phyloP scores from a whole-genome alignment of 768 basidiomycete genomes.

The Phaffia tasmanica region DNA sequence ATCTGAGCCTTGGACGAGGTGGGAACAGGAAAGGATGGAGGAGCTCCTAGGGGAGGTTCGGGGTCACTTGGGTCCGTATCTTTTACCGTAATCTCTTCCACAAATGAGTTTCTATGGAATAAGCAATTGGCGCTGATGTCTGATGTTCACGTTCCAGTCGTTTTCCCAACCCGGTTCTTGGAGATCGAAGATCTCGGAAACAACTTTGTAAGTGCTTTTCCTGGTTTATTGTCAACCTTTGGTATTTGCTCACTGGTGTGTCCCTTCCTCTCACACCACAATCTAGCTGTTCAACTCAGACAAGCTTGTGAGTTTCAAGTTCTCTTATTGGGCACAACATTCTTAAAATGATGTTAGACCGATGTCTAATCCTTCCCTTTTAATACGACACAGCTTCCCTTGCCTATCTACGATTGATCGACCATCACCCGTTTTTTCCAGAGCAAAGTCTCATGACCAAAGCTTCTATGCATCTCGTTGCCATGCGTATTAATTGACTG shows the following conservation, averaged over 20 bases:
- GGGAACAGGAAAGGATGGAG: slow-evolving; percentile 87
- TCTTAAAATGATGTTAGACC: too few relatives aligned
- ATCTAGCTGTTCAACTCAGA: background rate
- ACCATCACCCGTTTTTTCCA: too few relatives aligned
- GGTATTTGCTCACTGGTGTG: slow-evolving; percentile 5
- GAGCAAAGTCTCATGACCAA: too few relatives aligned
- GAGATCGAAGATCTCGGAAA: slow-evolving; percentile 86
- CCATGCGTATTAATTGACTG: too few relatives aligned
- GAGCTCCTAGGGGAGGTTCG: slow-evolving; percentile 58
- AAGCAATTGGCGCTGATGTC: background rate
- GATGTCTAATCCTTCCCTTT: too few relatives aligned
- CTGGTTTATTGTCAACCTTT: slow-evolving; percentile 48
- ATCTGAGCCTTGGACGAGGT: slow-evolving; percentile 63
- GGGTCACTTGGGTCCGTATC: slow-evolving; percentile 71
- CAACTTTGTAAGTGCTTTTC: slow-evolving; percentile 55
- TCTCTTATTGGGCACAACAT: too few relatives aligned
- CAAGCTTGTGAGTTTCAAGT: too few relatives aligned
- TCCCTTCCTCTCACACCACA: slow-evolving; percentile 35
- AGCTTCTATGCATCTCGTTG: too few relatives aligned
- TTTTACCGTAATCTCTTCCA: background rate
- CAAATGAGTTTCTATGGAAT: background rate
- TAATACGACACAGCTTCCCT: too few relatives aligned
- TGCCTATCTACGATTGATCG: too few relatives aligned
- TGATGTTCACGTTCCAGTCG: slow-evolving; percentile 44
- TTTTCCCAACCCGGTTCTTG: slow-evolving; percentile 73